Base-by-base conservation (phyloP, 2,329 filamentous ascomycete genomes). In the Ophiostoma sp. region DNA sequence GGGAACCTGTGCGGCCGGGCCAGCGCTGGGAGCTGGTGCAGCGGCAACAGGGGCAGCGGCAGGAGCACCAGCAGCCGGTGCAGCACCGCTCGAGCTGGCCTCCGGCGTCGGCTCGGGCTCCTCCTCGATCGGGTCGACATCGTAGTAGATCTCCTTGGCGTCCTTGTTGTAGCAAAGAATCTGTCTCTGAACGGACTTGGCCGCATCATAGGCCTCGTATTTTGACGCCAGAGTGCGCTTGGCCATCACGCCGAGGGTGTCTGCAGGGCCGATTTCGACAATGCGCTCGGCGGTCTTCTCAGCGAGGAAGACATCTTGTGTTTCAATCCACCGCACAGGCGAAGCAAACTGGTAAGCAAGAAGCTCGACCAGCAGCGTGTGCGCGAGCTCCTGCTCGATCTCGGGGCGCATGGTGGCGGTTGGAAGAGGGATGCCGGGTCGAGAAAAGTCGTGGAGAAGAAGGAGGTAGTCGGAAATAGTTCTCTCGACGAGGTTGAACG, bases 161-260 rank as follows among this genome's bases (percentile, higher is more conserved):
- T 99, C 96, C 84, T 99, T 99, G 87, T 97, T 98, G 87, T 98
- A 99, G 87, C 96, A 98, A 73, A 99, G 89, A 81, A 99, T 98
- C 83, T 98, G 95, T 82, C 96, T 91, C 85, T 98, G 95, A 59
- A 98, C 92, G 8, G 95, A 98, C 80, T 95, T 95, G 75, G 96
- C 96, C 73, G 96, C 96, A 84, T 99, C 96, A 84, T 98, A 97
- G 76, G 95, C 95, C 87, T 99, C 96, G 83, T 98, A 99, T 85
- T 98, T 98, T 81, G 94, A 95, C 75, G 95, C 94, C 75, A 99
- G 85, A 71, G 96, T 99, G 79, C 95, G 90, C 87, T 95, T 97
- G 77, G 96, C 96, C 96, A 99, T 99, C 74, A 94, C 95, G 81
- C 95, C 95, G 48, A 99, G 90, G 33, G 96, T 99, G 84, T 99